Evolutionary conservation across 148 eudicot species (phyloP).

Genomic region (Vaccinium darrowii): DNA sequence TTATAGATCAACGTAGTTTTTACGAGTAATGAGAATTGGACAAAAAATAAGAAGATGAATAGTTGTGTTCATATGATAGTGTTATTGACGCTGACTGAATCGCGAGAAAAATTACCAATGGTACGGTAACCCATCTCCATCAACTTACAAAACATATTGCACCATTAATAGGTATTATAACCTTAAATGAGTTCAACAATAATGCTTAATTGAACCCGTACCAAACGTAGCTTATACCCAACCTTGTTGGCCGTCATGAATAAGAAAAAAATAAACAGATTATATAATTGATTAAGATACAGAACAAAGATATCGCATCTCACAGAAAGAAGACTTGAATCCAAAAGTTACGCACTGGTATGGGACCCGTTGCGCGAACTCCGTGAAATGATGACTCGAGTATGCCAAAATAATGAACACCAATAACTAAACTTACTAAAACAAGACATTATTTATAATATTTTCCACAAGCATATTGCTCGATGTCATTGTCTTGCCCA

Average conservation of each 20-base stretch:
- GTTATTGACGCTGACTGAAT: neutral
- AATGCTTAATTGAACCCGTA: neutral
- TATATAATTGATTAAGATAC: neutral
- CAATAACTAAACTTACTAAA: neutral
- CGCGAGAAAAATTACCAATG: neutral
- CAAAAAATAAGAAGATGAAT: neutral
- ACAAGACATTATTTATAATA: neutral
- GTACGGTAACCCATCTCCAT: neutral
- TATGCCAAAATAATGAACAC: neutral
- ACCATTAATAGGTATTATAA: neutral
- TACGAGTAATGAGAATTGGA: neutral
- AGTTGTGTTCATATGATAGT: neutral
- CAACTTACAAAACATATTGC: neutral
- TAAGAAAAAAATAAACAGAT: neutral
- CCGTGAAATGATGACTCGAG: neutral
- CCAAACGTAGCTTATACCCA: neutral
- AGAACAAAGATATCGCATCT: neutral
- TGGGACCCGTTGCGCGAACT: neutral
- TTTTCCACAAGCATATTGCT: constrained; percentile 2
- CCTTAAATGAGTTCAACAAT: neutral
- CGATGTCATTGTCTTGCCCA: neutral
- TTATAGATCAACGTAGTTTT: neutral
- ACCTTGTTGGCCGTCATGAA: neutral
- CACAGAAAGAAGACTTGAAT: neutral
- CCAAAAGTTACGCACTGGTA: neutral